Percentiles rank a stretch among this genome's conserved stretches.
phyloP scores from a whole-genome alignment of 2,329 filamentous ascomycete genomes.

The Neonectria neomacrospora region DNA sequence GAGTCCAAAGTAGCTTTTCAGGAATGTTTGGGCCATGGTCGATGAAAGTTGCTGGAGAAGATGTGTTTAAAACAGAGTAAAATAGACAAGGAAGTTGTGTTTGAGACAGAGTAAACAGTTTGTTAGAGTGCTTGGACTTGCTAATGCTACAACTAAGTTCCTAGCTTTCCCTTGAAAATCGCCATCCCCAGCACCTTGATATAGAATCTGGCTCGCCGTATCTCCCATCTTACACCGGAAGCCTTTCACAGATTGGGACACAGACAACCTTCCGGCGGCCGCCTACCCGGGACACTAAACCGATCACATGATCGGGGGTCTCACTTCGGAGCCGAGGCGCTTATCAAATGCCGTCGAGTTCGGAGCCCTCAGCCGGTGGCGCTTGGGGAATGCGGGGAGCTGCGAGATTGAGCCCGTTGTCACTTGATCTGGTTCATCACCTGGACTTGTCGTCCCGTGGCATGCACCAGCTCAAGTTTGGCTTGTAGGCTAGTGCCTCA shows the following conservation, averaged over 20 bases:
- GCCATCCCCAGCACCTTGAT: constrained; percentile 30
- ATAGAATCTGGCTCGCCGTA: constrained; percentile 20
- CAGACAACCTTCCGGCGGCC: constrained; percentile 3
- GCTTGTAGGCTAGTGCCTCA: neutral
- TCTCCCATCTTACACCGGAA: neutral
- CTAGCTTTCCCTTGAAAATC: constrained; percentile 19
- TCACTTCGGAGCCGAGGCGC: neutral
- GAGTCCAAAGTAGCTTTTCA: constrained; percentile 54
- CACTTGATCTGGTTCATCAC: neutral
- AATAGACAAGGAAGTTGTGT: constrained; percentile 15
- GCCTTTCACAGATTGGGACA: neutral
- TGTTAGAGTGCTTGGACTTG: constrained; percentile 21
- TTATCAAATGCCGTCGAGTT: neutral
- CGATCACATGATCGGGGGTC: constrained; percentile 22
- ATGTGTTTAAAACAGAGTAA: constrained; percentile 11
- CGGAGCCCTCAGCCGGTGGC: neutral
- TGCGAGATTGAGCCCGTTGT: neutral
- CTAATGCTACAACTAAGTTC: constrained; percentile 28
- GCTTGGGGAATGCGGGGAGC: neutral
- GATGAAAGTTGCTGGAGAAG: constrained; percentile 13
- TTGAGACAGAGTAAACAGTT: constrained; percentile 9
- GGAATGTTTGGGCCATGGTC: constrained; percentile 42
- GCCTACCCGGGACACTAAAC: neutral
- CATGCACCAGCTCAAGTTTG: neutral
- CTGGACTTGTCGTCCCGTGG: neutral